Evolutionary conservation across 495 filamentous ascomycete genomes (phyloP).

Genomic region (Stereocaulon alpinum): DNA sequence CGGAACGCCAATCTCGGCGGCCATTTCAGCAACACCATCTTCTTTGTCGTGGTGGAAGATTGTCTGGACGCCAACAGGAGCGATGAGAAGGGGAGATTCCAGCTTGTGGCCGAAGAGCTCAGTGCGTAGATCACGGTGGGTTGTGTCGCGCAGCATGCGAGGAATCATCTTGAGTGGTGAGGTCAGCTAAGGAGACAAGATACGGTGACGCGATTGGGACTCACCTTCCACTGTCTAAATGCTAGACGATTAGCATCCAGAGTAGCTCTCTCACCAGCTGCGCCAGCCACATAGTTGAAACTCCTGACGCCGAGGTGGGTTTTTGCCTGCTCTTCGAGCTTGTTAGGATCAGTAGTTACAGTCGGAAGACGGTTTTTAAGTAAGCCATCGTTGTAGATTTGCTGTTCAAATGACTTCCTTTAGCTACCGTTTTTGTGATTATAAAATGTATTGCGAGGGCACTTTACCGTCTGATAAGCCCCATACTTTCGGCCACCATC

Average conservation of each 20-base stretch:
- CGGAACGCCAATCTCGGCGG: slow-evolving; percentile 41
- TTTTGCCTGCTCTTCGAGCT: slow-evolving; percentile 46
- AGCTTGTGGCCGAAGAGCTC: slow-evolving; percentile 48
- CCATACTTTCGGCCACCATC: slow-evolving; percentile 20
- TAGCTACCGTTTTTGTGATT: background rate
- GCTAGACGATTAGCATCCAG: slow-evolving; percentile 56
- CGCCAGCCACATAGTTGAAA: slow-evolving; percentile 54
- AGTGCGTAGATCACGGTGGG: slow-evolving; percentile 40
- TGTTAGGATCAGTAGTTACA: slow-evolving; percentile 51
- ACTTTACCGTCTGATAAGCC: slow-evolving; percentile 12
- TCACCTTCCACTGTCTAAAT: slow-evolving; percentile 54
- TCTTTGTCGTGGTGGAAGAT: slow-evolving; percentile 49
- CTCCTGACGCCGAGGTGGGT: slow-evolving; percentile 36
- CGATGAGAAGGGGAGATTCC: slow-evolving; percentile 43
- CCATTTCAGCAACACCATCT: slow-evolving; percentile 41
- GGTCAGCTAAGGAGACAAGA: background rate
- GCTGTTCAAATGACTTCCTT: slow-evolving; percentile 3
- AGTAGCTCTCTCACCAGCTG: slow-evolving; percentile 53
- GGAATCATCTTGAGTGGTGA: slow-evolving; percentile 24
- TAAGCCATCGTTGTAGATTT: slow-evolving; percentile 43
- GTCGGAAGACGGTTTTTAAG: slow-evolving; percentile 37
- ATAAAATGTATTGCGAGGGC: background rate
- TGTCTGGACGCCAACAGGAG: slow-evolving; percentile 48
- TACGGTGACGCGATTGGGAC: background rate
- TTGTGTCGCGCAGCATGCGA: slow-evolving; percentile 32